phyloP scores from a whole-genome alignment of 106 monocot genomes.

The Chionographis japonica region DNA sequence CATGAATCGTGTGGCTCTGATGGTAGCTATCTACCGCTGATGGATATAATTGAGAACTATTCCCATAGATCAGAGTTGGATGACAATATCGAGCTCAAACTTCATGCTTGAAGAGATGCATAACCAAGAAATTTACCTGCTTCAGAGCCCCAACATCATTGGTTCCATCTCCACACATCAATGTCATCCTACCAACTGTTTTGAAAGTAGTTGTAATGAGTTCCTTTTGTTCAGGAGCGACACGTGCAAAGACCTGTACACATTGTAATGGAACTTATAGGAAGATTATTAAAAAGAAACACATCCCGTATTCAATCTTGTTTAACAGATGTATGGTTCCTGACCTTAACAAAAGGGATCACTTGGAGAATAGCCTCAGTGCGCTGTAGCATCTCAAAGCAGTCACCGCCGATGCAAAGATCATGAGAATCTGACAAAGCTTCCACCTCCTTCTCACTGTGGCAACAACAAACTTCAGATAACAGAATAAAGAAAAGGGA shows the following conservation, averaged over 20 bases:
- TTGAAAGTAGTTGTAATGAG: constrained; percentile 89
- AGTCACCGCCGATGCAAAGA: constrained; percentile 97
- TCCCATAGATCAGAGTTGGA: not conserved
- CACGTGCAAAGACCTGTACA: constrained; percentile 90
- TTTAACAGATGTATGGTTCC: constrained; percentile 3
- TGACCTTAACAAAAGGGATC: constrained; percentile 93
- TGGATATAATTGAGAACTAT: too few species aligned
- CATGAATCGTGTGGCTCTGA: too few species aligned
- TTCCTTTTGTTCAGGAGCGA: constrained; percentile 98
- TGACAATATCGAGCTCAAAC: not conserved
- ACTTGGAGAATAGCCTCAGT: constrained; percentile 74
- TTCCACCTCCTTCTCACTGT: constrained; percentile 74
- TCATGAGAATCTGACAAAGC: constrained; percentile 76
- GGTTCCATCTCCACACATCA: constrained; percentile 99
- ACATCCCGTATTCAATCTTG: not conserved
- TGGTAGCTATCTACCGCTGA: too few species aligned
- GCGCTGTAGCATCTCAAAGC: constrained; percentile 84
- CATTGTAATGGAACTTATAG: not conserved
- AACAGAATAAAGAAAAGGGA: not conserved
- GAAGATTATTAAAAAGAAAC: not conserved
- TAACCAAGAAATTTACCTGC: constrained; percentile 44
- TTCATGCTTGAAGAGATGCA: not conserved
- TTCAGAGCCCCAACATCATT: constrained; percentile 99
- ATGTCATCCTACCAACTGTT: constrained; percentile 87
- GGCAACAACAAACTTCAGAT: not conserved